phyloP scores from a whole-genome alignment of 108 stramenopile genomes.

The Nitzschia sp. region DNA sequence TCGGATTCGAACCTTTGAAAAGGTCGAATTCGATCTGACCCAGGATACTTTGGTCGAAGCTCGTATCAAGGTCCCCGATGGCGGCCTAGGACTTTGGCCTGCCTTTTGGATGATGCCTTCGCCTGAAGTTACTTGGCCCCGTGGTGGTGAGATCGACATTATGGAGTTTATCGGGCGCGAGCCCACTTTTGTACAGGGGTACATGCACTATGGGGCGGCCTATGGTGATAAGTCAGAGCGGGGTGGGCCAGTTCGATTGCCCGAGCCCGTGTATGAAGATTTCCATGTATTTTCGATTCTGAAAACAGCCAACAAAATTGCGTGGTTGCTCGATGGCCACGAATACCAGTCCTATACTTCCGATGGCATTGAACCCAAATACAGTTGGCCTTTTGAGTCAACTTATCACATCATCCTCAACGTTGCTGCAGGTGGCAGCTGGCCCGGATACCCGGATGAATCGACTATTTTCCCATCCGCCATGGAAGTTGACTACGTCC shows the following conservation, averaged over 20 bases:
- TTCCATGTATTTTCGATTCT: constrained; percentile 40
- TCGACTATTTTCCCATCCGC: constrained; percentile 29
- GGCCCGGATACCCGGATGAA: constrained; percentile 45
- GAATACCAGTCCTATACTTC: constrained; percentile 26
- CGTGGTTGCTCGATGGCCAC: constrained; percentile 41
- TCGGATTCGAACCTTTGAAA: constrained; percentile 33
- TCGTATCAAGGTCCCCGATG: constrained; percentile 30
- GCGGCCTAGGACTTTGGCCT: constrained; percentile 43
- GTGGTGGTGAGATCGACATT: constrained; percentile 69
- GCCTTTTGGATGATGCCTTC: constrained; percentile 71
- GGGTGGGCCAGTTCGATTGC: constrained; percentile 9
- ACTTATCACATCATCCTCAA: constrained; percentile 49
- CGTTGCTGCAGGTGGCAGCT: constrained; percentile 48
- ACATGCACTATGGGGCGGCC: constrained; percentile 37
- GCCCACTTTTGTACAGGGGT: constrained; percentile 31
- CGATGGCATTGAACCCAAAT: constrained; percentile 33
- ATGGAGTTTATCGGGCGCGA: constrained; percentile 58
- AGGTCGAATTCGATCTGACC: constrained; percentile 15
- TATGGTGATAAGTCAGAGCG: constrained; percentile 25
- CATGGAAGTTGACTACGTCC: constrained; percentile 46
- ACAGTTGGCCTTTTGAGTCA: constrained; percentile 51
- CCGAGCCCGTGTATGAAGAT: constrained; percentile 23
- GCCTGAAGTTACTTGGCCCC: constrained; percentile 39
- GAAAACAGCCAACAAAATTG: constrained; percentile 13
- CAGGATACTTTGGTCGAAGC: constrained; percentile 33